Conservation (phyloP, 768 basidiomycete genomes). For the Suillus tomentosus region DNA sequence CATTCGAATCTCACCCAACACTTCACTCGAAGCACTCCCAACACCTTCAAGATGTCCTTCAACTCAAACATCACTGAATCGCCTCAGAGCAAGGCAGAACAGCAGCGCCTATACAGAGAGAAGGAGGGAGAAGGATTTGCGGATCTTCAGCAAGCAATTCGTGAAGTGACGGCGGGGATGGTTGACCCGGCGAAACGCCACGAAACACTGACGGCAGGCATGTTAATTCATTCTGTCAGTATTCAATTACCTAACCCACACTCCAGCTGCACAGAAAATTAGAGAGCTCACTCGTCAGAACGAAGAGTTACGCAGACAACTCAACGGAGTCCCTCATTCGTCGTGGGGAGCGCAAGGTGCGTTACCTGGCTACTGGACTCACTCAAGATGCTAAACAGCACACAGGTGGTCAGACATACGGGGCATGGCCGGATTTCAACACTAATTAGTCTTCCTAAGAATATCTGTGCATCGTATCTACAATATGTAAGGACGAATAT, state of each 20-base stretch:
- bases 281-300: background rate
- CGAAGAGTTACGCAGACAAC: background rate
- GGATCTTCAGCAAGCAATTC: slow-evolving; percentile 11
- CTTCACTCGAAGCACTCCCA: background rate
- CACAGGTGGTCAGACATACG: background rate
- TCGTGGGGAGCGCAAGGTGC: background rate
- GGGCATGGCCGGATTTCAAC: background rate
- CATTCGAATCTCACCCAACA: too few relatives aligned
- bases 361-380: background rate
- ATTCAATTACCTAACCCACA: background rate
- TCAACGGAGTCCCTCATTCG: background rate
- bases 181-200: slow-evolving; percentile 19
- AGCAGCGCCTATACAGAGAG: slow-evolving; percentile 4
- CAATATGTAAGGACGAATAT: too few relatives aligned
- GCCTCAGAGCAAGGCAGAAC: background rate
- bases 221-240: background rate
- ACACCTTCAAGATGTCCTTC: background rate
- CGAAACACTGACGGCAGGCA: slow-evolving; percentile 25
- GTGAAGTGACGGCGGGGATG: slow-evolving; percentile 13
- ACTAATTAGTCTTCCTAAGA: background rate
- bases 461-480: background rate
- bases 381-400: background rate
- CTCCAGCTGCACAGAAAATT: background rate
- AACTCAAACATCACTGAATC: background rate
- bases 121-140: slow-evolving; percentile 2